These are phyloP conservation scores for Kentomonas sorsogonicus DNA, from an alignment of 208 protist species.

Conservation along the genomic window DNA sequence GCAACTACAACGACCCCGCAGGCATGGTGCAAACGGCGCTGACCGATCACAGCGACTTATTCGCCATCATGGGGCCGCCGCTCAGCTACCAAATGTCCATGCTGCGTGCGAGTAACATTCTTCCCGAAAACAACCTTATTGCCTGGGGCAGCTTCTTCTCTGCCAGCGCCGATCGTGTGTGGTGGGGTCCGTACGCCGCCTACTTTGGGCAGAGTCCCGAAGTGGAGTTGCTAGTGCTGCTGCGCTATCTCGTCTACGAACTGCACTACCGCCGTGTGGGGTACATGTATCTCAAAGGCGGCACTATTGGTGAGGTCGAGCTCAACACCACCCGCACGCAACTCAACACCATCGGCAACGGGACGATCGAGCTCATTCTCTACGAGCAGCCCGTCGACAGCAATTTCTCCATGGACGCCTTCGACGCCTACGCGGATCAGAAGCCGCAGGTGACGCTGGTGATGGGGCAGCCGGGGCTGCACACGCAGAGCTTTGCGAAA, in stretches of 20 bases:
- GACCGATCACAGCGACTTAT: slow-evolving; percentile 10
- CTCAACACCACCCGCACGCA: slow-evolving; percentile 8
- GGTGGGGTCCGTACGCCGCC: slow-evolving; percentile 25
- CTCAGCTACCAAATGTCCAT: slow-evolving; percentile 7
- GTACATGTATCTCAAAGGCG: slow-evolving; percentile 45
- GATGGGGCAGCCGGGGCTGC: slow-evolving; percentile 13
- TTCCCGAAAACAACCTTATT: slow-evolving; percentile 26
- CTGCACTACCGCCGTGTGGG: slow-evolving; percentile 26
- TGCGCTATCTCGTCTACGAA: slow-evolving; percentile 19
- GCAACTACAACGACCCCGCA: too few relatives aligned
- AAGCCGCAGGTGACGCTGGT: slow-evolving; percentile 42
- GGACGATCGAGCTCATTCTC: slow-evolving; percentile 9
- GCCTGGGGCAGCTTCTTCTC: slow-evolving; percentile 28
- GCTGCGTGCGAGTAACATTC: too few relatives aligned
- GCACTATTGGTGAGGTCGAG: slow-evolving; percentile 25
- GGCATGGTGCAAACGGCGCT: too few relatives aligned
- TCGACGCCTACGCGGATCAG: slow-evolving; percentile 31
- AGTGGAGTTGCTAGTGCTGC: slow-evolving; percentile 24
- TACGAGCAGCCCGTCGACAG: slow-evolving; percentile 25
- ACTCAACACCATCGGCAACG: neutral
- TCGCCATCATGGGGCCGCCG: slow-evolving; percentile 24
- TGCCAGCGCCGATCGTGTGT: slow-evolving; percentile 26
- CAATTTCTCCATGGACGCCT: too few relatives aligned
- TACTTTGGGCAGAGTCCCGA: slow-evolving; percentile 33
- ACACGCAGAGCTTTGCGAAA: slow-evolving; percentile 28